Evolutionary conservation across 2,329 filamentous ascomycete genomes (phyloP).

Genomic region (Cladophialophora yegresii): DNA sequence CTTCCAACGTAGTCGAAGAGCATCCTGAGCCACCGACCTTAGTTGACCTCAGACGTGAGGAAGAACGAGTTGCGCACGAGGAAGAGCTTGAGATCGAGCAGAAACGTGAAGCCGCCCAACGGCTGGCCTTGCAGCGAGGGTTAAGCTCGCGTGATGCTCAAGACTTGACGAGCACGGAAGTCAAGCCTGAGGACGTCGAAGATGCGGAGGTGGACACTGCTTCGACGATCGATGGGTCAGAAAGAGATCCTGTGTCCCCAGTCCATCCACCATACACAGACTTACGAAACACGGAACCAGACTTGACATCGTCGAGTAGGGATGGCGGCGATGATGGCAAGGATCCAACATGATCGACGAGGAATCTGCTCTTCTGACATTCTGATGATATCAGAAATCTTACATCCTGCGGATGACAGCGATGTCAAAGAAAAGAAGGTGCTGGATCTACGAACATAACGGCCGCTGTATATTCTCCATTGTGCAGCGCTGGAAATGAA

Average conservation of each 20-base stretch:
- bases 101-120: conserved; percentile 58
- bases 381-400: not conserved
- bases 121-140: conserved; percentile 58
- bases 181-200: conserved; percentile 10
- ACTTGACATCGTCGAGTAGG: not conserved
- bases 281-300: not conserved
- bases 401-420: not conserved
- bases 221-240: not conserved
- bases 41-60: conserved; percentile 59
- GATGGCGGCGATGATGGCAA: conserved; percentile 5
- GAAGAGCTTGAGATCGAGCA: conserved; percentile 59
- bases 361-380: not conserved
- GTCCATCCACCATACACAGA: not conserved
- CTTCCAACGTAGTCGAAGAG: conserved; percentile 18
- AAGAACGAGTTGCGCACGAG: conserved; percentile 55
- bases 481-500: not conserved
- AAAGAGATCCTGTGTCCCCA: conserved; percentile 6
- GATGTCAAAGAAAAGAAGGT: not conserved
- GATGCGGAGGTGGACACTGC: not conserved
- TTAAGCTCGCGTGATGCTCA: conserved; percentile 21
- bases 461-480: not conserved
- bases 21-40: conserved; percentile 50
- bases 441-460: not conserved
- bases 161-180: conserved; percentile 8
- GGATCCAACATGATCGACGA: conserved; percentile 16